Conservation (phyloP, 139 green algal species). For the Tetradesmus lagerheimii region DNA sequence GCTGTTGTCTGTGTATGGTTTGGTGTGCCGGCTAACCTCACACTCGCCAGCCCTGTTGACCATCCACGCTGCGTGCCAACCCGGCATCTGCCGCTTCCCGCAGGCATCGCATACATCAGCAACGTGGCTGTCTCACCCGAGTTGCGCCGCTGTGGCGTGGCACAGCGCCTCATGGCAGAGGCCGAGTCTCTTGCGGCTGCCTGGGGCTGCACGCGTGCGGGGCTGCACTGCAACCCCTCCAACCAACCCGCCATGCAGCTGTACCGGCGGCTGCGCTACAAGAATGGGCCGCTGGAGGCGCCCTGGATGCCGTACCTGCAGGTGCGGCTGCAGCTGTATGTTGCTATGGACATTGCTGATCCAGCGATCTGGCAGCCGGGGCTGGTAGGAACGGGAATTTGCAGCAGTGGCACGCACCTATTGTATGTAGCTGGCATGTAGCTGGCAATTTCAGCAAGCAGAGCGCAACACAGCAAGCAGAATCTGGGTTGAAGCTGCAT, state of each 20-base stretch:
- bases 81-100: not conserved
- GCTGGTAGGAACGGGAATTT: too few relatives aligned
- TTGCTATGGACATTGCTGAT: not conserved
- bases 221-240: slow-evolving; percentile 38
- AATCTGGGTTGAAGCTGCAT: too few relatives aligned
- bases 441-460: too few relatives aligned
- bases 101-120: slow-evolving; percentile 57
- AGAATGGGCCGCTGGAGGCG: slow-evolving; percentile 23
- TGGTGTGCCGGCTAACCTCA: not conserved
- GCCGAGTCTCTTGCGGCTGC: slow-evolving; percentile 36
- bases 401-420: too few relatives aligned
- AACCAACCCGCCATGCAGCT: slow-evolving; percentile 36
- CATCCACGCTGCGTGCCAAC: too few relatives aligned
- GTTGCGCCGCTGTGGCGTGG: slow-evolving; percentile 48
- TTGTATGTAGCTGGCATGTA: too few relatives aligned
- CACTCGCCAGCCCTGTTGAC: too few relatives aligned
- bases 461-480: too few relatives aligned
- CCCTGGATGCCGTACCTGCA: slow-evolving; percentile 47
- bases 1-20: not conserved
- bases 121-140: slow-evolving; percentile 51
- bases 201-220: slow-evolving; percentile 26
- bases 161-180: slow-evolving; percentile 38
- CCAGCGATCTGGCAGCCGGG: too few relatives aligned
- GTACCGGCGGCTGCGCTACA: slow-evolving; percentile 41
- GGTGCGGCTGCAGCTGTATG: not conserved